A percentile compares a stretch with the other conserved stretches of the same genome.
Evolutionary conservation across 2,329 filamentous ascomycete species (phyloP).

Genomic region (Calonectria ilicicola): DNA sequence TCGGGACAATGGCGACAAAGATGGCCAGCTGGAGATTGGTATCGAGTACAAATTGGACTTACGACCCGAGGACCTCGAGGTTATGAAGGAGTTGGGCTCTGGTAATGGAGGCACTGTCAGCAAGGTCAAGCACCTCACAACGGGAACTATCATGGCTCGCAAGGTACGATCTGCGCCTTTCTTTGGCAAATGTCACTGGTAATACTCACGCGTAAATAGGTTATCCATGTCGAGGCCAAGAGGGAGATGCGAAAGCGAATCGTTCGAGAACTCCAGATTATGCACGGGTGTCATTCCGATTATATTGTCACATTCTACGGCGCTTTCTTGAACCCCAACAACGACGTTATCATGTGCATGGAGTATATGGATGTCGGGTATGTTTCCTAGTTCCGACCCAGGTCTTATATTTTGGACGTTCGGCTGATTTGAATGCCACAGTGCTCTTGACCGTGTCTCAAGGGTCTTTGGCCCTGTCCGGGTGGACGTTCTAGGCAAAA

Average conservation of each 20-base stretch:
- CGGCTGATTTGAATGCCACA: slow-evolving; percentile 52
- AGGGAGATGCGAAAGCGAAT: slow-evolving; percentile 97
- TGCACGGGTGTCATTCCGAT: slow-evolving; percentile 96
- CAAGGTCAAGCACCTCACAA: slow-evolving; percentile 95
- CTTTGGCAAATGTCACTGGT: neutral
- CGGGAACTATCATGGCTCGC: slow-evolving; percentile 95
- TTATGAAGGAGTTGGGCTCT: slow-evolving; percentile 93
- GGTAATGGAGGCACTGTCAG: slow-evolving; percentile 98
- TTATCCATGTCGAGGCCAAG: slow-evolving; percentile 98
- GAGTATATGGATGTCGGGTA: slow-evolving; percentile 99
- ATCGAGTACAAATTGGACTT: slow-evolving; percentile 97
- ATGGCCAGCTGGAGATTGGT: slow-evolving; percentile 86
- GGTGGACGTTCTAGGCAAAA: slow-evolving; percentile 97
- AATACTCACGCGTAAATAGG: slow-evolving; percentile 62
- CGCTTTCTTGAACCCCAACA: slow-evolving; percentile 94
- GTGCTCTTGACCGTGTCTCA: slow-evolving; percentile 92
- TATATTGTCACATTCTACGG: slow-evolving; percentile 99
- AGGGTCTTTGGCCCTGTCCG: slow-evolving; percentile 95
- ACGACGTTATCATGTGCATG: slow-evolving; percentile 99
- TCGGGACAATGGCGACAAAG: slow-evolving; percentile 68
- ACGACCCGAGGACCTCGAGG: slow-evolving; percentile 89
- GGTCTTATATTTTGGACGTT: too few relatives aligned
- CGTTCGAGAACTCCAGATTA: slow-evolving; percentile 95
- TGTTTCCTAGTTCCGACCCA: slow-evolving; percentile 50
- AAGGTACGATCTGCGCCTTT: slow-evolving; percentile 72